These are phyloP conservation scores for Pythium aristosporum DNA, from an alignment of 352 stramenopile genomes.

Conservation along the genomic window DNA sequence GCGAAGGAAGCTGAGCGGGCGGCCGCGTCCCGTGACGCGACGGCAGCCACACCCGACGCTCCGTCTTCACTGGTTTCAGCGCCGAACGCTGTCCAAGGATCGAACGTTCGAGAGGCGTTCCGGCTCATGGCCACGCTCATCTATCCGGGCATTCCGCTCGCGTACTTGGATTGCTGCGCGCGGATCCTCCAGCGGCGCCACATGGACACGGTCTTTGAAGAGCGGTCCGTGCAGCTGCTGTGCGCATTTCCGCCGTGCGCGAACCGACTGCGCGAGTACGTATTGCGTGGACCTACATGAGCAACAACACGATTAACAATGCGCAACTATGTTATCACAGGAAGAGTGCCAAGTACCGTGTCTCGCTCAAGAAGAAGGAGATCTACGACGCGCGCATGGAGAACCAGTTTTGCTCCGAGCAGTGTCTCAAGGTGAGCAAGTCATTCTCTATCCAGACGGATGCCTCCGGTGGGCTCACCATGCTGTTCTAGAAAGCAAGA, in stretches of 20 bases:
- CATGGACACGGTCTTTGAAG: conserved; percentile 81
- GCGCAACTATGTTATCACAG: conserved; percentile 24
- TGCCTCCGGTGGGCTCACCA: background rate
- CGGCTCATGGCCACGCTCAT: conserved; percentile 79
- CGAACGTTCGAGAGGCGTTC: conserved; percentile 77
- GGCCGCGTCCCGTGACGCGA: background rate
- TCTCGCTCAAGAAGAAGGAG: conserved; percentile 69
- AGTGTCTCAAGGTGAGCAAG: conserved; percentile 56
- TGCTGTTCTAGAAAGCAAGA: conserved; percentile 57
- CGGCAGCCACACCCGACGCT: background rate
- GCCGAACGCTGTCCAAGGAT: conserved; percentile 32
- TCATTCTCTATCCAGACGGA: background rate
- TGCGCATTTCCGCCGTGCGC: conserved; percentile 75
- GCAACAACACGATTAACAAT: too few species aligned
- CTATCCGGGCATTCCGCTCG: conserved; percentile 53
- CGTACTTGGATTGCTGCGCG: conserved; percentile 65
- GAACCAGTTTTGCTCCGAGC: conserved; percentile 77
- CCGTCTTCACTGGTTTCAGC: background rate
- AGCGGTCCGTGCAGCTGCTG: conserved; percentile 62
- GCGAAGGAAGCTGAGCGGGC: background rate
- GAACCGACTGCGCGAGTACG: conserved; percentile 51
- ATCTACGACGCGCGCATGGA: conserved; percentile 83
- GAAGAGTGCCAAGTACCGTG: conserved; percentile 61
- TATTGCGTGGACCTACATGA: background rate
- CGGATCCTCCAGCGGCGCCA: conserved; percentile 75